A percentile compares a stretch with the other conserved stretches of the same genome.
phyloP scores from a whole-genome alignment of 1,139 yeast species.

The Suhomyces chickasaworum region DNA sequence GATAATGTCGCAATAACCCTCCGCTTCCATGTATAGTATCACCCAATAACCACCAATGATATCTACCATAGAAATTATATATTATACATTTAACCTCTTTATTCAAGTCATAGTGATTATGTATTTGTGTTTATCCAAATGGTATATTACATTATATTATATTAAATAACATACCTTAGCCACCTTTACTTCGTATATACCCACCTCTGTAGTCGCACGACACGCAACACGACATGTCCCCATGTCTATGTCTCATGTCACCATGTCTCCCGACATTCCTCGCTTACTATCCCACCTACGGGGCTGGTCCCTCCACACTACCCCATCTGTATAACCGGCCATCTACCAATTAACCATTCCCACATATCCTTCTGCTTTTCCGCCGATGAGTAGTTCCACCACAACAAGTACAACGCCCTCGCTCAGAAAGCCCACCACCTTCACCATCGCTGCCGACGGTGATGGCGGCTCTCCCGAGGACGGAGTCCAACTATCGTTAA shows the following conservation, averaged over 20 bases:
- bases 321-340: slow-evolving; percentile 1
- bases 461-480: slow-evolving; percentile 3
- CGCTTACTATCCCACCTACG: neutral
- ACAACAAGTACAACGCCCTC: slow-evolving; percentile 6
- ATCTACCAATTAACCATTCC: neutral
- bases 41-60: too few relatives aligned
- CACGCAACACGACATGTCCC: neutral
- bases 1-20: too few relatives aligned
- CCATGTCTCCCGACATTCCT: neutral
- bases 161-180: too few relatives aligned
- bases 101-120: too few relatives aligned
- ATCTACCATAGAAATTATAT: too few relatives aligned
- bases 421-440: slow-evolving; percentile 11
- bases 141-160: too few relatives aligned
- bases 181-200: too few relatives aligned
- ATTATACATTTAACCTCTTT: too few relatives aligned
- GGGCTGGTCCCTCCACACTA: slow-evolving; percentile 11
- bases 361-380: neutral
- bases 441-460: slow-evolving; percentile 11
- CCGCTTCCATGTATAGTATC: too few relatives aligned
- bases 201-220: too few relatives aligned
- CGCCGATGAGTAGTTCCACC: slow-evolving; percentile 8
- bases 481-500: neutral
- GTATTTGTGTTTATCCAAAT: too few relatives aligned
- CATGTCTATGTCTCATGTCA: too few relatives aligned